Percentiles rank a stretch among this genome's conserved stretches.
These are phyloP conservation scores for Fusarium equiseti DNA, from an alignment of 2,329 filamentous ascomycete species.

Conservation along the genomic window DNA sequence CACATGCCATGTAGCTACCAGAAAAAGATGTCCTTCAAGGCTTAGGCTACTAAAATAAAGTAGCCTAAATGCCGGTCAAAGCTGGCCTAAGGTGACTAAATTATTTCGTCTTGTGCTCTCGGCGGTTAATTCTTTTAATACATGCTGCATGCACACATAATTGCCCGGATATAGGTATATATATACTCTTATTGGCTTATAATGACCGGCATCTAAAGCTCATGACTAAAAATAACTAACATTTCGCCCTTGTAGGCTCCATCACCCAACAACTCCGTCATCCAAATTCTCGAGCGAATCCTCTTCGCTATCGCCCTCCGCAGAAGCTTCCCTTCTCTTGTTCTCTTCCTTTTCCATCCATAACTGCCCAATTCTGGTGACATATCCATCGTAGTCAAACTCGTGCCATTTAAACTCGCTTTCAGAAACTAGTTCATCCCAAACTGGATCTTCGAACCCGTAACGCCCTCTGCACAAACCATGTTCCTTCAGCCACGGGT, in stretches of 20 bases:
- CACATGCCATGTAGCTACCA: neutral
- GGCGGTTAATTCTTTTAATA: neutral
- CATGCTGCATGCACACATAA: neutral
- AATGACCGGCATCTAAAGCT: neutral
- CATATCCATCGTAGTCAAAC: neutral
- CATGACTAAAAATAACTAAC: accelerated
- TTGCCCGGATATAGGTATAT: neutral
- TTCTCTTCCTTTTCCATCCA: neutral
- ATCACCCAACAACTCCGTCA: neutral
- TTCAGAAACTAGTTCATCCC: neutral
- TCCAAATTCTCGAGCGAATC: neutral
- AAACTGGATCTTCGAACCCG: neutral
- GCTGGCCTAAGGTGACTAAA: accelerated
- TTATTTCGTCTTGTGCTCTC: neutral
- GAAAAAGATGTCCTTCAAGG: neutral
- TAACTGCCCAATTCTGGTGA: neutral
- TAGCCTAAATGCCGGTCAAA: neutral
- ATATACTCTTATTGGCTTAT: neutral
- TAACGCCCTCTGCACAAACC: no score
- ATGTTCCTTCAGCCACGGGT: neutral
- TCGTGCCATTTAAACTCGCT: neutral
- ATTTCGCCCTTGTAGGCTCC: neutral
- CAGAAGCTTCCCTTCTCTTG: neutral
- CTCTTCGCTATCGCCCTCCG: neutral
- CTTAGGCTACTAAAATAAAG: neutral